These are phyloP conservation scores for Chaetomium sp. DNA, from an alignment of 2,329 filamentous ascomycete genomes.

Conservation along the genomic window DNA sequence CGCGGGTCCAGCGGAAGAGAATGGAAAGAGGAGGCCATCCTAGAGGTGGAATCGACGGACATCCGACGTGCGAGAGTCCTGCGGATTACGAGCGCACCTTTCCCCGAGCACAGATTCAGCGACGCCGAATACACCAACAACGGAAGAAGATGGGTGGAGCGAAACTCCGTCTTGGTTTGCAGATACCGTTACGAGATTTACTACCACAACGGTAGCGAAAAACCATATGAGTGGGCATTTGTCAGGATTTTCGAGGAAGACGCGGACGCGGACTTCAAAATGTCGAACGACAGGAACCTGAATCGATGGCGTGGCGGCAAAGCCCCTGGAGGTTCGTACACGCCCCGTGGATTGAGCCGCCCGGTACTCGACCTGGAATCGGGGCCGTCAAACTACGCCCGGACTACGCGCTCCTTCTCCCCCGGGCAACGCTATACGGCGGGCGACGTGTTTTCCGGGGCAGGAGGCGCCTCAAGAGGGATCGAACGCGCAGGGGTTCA, in stretches of 20 bases:
- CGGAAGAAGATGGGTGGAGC: constrained; percentile 32
- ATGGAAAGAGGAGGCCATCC: constrained; percentile 42
- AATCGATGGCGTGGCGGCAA: constrained; percentile 46
- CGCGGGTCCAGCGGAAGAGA: constrained; percentile 42
- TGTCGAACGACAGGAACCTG: constrained; percentile 39
- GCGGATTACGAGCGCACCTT: constrained; percentile 57
- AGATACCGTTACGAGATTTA: constrained; percentile 51
- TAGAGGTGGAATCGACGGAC: constrained; percentile 46
- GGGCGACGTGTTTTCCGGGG: constrained; percentile 73
- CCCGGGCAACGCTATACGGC: constrained; percentile 60
- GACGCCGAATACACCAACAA: constrained; percentile 29
- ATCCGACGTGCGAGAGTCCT: constrained; percentile 49
- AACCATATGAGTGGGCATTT: constrained; percentile 43
- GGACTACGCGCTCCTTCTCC: constrained; percentile 13
- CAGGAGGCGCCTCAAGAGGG: constrained; percentile 69
- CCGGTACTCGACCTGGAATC: constrained; percentile 36
- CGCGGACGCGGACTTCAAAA: constrained; percentile 33
- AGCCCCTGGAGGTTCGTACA: constrained; percentile 44
- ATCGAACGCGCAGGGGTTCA: constrained; percentile 60
- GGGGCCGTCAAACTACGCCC: background rate
- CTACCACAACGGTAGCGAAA: constrained; percentile 37
- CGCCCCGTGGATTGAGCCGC: constrained; percentile 35
- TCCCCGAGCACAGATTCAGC: constrained; percentile 44
- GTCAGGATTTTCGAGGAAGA: constrained; percentile 36
- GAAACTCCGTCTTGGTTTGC: constrained; percentile 50